Percentiles rank a stretch among this genome's conserved stretches.
Evolutionary conservation across 1,284 basidiomycete species (phyloP).

Genomic region (Wolfiporia cocos): DNA sequence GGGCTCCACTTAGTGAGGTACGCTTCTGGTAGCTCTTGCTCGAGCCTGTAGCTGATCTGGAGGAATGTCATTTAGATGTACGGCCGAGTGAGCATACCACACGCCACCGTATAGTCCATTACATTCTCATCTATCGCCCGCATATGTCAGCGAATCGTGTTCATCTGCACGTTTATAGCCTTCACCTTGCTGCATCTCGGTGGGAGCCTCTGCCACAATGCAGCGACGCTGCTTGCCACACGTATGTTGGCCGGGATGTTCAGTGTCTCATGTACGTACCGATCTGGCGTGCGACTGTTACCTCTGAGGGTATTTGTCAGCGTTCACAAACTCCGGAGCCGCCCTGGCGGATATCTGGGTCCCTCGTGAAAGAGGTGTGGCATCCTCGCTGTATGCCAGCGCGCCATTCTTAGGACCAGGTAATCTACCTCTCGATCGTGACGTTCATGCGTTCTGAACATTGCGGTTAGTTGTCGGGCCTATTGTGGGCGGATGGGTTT

Average conservation of each 20-base stretch:
- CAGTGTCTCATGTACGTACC: conserved; percentile 45
- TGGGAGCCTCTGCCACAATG: conserved; percentile 53
- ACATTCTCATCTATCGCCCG: conserved; percentile 1
- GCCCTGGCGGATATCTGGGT: conserved; percentile 58
- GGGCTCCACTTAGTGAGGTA: conserved; percentile 60
- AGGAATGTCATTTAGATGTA: conserved; percentile 30
- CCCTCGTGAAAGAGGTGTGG: conserved; percentile 50
- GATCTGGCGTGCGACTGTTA: not conserved
- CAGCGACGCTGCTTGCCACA: conserved; percentile 52
- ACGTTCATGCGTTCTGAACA: not conserved
- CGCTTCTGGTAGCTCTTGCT: not conserved
- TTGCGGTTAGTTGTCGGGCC: conserved; percentile 45
- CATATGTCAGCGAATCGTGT: conserved; percentile 43
- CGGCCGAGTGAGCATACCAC: conserved; percentile 36
- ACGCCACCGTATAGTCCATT: not conserved
- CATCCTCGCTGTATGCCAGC: conserved; percentile 55
- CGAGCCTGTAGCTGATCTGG: not conserved
- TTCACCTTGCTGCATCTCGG: conserved; percentile 63
- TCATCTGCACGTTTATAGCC: conserved; percentile 48
- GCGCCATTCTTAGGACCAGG: conserved; percentile 72
- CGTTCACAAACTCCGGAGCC: conserved; percentile 57
- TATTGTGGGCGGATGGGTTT: conserved; percentile 59
- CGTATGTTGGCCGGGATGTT: conserved; percentile 55
- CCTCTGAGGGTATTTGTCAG: no score
- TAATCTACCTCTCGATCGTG: conserved; percentile 23